These are phyloP conservation scores for Blastobotrys robertii DNA, from an alignment of 805 yeast species.

Conservation along the genomic window DNA sequence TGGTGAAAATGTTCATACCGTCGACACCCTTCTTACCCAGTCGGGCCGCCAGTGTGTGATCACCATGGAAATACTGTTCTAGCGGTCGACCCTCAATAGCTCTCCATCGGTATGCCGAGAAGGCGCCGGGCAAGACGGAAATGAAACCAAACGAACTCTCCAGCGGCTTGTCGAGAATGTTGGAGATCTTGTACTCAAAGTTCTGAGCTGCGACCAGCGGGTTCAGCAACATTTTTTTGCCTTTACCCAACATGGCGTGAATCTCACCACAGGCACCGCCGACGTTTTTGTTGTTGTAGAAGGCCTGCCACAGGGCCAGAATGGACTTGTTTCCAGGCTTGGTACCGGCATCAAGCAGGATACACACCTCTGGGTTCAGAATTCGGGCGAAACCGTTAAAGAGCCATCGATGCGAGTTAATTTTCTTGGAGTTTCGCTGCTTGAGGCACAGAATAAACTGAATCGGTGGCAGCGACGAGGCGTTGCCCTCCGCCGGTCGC, in stretches of 20 bases:
- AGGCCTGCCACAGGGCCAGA: constrained; percentile 53
- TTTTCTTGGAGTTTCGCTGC: constrained; percentile 54
- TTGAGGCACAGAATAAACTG: constrained; percentile 53
- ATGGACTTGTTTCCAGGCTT: constrained; percentile 50
- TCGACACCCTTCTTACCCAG: constrained; percentile 45
- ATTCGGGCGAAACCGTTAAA: constrained; percentile 54
- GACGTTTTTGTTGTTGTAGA: constrained; percentile 45
- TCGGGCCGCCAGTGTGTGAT: constrained; percentile 38
- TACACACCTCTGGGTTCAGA: constrained; percentile 46
- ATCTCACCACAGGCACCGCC: constrained; percentile 72
- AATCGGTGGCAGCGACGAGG: constrained; percentile 43
- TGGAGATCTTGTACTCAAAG: constrained; percentile 58
- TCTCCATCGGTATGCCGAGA: constrained; percentile 51
- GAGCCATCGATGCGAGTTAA: constrained; percentile 62
- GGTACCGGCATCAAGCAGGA: constrained; percentile 56
- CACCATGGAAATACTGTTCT: constrained; percentile 60
- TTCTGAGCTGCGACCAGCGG: constrained; percentile 59
- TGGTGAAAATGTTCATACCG: constrained; percentile 54
- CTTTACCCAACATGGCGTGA: constrained; percentile 46
- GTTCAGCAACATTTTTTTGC: constrained; percentile 34
- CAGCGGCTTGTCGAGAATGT: constrained; percentile 56
- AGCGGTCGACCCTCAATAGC: constrained; percentile 57
- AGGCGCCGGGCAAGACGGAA: constrained; percentile 60
- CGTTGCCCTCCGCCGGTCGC: constrained; percentile 45
- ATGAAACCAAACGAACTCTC: constrained; percentile 58